These are phyloP conservation scores for Talaromyces thailandensis DNA, from an alignment of 495 filamentous ascomycete species.

Conservation along the genomic window DNA sequence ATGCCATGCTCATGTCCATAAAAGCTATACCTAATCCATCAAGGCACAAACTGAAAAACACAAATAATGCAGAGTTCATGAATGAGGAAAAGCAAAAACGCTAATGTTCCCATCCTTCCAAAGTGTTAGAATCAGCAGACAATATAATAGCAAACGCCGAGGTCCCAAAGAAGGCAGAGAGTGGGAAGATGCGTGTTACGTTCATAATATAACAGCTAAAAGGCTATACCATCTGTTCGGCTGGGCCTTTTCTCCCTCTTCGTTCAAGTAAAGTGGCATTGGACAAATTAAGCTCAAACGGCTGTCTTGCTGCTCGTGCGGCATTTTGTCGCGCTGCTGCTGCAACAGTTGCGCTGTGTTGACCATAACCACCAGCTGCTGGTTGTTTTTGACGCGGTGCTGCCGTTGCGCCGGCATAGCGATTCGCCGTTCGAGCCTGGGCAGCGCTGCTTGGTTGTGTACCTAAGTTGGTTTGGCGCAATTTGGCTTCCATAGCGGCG, in stretches of 20 bases:
- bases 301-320: slow-evolving; percentile 48
- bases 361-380: slow-evolving; percentile 63
- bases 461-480: slow-evolving; percentile 71
- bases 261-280: slow-evolving; percentile 81
- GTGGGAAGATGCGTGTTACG: neutral
- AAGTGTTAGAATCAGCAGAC: neutral
- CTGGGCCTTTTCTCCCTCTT: slow-evolving; percentile 41
- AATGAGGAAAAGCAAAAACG: neutral
- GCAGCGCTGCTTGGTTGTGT: slow-evolving; percentile 41
- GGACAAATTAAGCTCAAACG: slow-evolving; percentile 86
- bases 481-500: slow-evolving; percentile 71
- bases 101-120: neutral
- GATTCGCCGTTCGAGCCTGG: slow-evolving; percentile 46
- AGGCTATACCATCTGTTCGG: slow-evolving; percentile 21
- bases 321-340: slow-evolving; percentile 74
- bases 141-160: neutral
- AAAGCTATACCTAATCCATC: neutral
- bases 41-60: neutral
- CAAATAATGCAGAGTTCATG: neutral
- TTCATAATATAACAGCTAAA: neutral
- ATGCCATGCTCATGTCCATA: neutral
- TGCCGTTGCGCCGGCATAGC: slow-evolving; percentile 35
- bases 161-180: neutral
- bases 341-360: slow-evolving; percentile 68
- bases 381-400: slow-evolving; percentile 28